Evolutionary conservation across 2,329 filamentous ascomycete genomes (phyloP), one percentile per base, ranked within the genome.

Genomic region (Sporothrix variecibatus): DNA sequence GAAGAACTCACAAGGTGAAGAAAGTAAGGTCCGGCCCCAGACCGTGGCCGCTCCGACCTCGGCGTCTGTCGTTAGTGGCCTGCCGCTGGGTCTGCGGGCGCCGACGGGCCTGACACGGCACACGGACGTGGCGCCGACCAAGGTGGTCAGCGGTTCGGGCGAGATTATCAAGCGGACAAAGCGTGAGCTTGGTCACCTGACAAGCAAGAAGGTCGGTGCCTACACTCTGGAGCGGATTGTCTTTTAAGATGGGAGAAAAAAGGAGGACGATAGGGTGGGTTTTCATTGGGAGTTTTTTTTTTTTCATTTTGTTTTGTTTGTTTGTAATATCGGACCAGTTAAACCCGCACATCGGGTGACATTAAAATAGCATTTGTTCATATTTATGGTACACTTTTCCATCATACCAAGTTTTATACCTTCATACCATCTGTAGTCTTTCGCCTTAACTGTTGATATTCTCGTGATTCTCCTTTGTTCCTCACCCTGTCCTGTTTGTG

Each of bases 191-290:
- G 93, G 93, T 23, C 90, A 93, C 82, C 83, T 97, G 81, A 89
- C 92, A 80, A 94, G 92, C 80, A 92, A 93, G 83, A 91, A 91
- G 80, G 92, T 95, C 76, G 93, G 92, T 73, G 90, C 91, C 77
- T 97, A 98, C 84, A 94, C 93, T 65, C 87, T 95, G 77, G 94
- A 97, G 84, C 89, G 90, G 82, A 90, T 97, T 78, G 82, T 87
- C 71, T 85, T 94, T 78, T 94, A 53, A 40, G 43, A 43, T 11
- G 43, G 43, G 15, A 20, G 15, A 49, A 49, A 49, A 20, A 49
- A 20, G 43, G 43, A 17, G 4, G 15, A 49, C 3, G 43, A 49
- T 49, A 3, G 43, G 2, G 15, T 20, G 43, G 15, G 15, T 20
- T 49, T 20, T 49, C 15, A 49, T 49, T 15, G 12, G 43, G 15